Evolutionary conservation across 768 basidiomycete genomes (phyloP).

Genomic region (Ramaria sp.): DNA sequence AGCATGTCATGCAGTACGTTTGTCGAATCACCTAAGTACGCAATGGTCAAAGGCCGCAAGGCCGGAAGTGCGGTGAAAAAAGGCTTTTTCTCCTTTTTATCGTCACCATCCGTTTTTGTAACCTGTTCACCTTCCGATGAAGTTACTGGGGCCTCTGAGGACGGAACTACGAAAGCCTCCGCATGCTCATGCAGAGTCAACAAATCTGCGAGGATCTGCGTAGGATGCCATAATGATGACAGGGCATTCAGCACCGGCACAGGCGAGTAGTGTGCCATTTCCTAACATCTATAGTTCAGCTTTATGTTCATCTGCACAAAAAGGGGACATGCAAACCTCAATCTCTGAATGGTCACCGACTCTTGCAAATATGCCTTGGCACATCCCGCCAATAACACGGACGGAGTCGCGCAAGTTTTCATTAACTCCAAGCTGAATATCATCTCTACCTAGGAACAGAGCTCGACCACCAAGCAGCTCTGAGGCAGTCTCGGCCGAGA

Average conservation of each 20-base stretch:
- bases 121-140: background rate
- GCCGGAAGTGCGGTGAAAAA: slow-evolving; percentile 25
- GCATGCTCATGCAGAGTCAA: slow-evolving; percentile 78
- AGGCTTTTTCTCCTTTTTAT: slow-evolving; percentile 10
- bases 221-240: slow-evolving; percentile 93
- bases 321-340: slow-evolving; percentile 40
- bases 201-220: slow-evolving; percentile 88
- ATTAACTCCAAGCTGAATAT: slow-evolving; percentile 95
- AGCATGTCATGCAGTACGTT: slow-evolving; percentile 98
- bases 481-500: slow-evolving; percentile 79
- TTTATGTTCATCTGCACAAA: background rate
- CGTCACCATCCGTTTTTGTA: slow-evolving; percentile 11
- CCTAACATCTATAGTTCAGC: slow-evolving; percentile 31
- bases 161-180: slow-evolving; percentile 32
- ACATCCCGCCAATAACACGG: slow-evolving; percentile 87
- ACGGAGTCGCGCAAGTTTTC: slow-evolving; percentile 79
- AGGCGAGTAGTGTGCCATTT: slow-evolving; percentile 79
- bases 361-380: slow-evolving; percentile 92
- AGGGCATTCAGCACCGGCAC: slow-evolving; percentile 96
- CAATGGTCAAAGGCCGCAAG: slow-evolving; percentile 74
- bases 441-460: slow-evolving; percentile 79
- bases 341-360: slow-evolving; percentile 90
- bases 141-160: background rate
- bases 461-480: slow-evolving; percentile 76
- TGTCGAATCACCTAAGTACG: slow-evolving; percentile 89